Base-by-base conservation (phyloP, 2,329 filamentous ascomycete species). In the Bisporella sp. region DNA sequence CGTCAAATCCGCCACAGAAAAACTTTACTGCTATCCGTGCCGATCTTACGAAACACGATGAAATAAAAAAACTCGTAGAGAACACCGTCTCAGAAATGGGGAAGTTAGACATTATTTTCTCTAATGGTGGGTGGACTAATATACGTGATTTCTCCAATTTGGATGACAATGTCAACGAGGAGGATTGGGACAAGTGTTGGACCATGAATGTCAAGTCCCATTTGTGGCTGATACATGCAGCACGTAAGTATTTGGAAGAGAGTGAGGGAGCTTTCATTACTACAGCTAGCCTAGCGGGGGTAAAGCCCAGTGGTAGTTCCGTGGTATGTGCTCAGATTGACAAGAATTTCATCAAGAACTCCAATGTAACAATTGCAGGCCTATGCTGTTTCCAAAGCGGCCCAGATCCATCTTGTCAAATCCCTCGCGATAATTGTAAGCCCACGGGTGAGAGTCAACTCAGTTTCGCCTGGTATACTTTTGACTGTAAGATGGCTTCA, bases 301-400 rank as follows among this genome's bases (percentile, higher is more conserved):
- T 87, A 2, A 80, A 75, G 59, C 75, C 79, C 0, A 79, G 74
- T 52, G 84, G 84, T 1, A 85, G 80, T 54, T 77, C 76, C 2
- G 62, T 85, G 56, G 74, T 76, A 62, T 59, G 66, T 53, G 33
- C 7, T 43, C 8, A 46, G 21, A 28, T 21, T 21, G 21, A 21
- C 21, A 21, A 21, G 21, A 21, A 28, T 42, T 4, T 31, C n/a
- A 21, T 46, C 39, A 30, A 21, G 9, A 11, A 31, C 21, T n/a
- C 1, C 6, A 39, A n/a, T 5, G 13, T 42, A 13, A 41, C 21
- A 29, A n/a, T 13, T 28, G 39, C 44, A 77, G 83, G 79, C 88
- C 4, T 93, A 93, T 62, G 74, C 82, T 0, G 84, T 91, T 13
- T 87, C 85, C 37, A 93, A 93, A 65, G 79, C 87, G 1, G 88